These are phyloP conservation scores for Teratosphaeria nubilosa DNA, from an alignment of 2,329 filamentous ascomycete genomes.

Conservation along the genomic window DNA sequence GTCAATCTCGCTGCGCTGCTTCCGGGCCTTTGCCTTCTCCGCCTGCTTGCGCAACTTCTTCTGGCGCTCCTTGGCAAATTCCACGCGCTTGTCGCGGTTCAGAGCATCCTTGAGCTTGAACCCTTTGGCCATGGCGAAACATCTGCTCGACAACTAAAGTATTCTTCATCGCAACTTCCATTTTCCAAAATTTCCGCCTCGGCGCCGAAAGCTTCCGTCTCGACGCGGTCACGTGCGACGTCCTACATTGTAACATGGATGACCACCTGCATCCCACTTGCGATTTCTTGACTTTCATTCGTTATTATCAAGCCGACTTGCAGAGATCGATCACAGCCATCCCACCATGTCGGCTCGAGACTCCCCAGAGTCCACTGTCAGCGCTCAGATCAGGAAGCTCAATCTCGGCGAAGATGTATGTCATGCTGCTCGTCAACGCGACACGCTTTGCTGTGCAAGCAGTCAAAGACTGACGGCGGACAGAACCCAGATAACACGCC, in stretches of 20 bases:
- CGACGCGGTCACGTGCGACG: not conserved
- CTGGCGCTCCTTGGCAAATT: conserved; percentile 62
- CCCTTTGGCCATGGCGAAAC: conserved; percentile 36
- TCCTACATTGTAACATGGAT: too few species aligned
- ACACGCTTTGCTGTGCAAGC: not conserved
- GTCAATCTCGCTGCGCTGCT: conserved; percentile 21
- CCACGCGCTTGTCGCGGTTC: conserved; percentile 48
- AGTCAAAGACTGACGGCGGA: not conserved
- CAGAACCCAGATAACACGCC: conserved; percentile 36
- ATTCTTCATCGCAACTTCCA: too few species aligned
- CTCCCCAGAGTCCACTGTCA: conserved; percentile 5
- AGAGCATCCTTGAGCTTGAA: conserved; percentile 50
- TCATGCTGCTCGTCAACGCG: not conserved
- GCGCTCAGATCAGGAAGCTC: conserved; percentile 14
- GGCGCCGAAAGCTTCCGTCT: not conserved
- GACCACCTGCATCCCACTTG: too few species aligned
- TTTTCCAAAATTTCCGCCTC: not conserved
- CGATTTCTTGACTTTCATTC: too few species aligned
- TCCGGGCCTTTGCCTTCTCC: conserved; percentile 37
- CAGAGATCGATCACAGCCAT: too few species aligned
- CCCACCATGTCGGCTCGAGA: conserved; percentile 7
- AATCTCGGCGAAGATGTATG: conserved; percentile 7
- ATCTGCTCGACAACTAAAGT: not conserved
- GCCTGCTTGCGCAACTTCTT: conserved; percentile 43
- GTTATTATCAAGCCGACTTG: too few species aligned